A percentile compares a stretch with the other conserved stretches of the same genome.
These are phyloP conservation scores for Hippophae rhamnoides DNA, from an alignment of 306 rosid species.

Conservation along the genomic window DNA sequence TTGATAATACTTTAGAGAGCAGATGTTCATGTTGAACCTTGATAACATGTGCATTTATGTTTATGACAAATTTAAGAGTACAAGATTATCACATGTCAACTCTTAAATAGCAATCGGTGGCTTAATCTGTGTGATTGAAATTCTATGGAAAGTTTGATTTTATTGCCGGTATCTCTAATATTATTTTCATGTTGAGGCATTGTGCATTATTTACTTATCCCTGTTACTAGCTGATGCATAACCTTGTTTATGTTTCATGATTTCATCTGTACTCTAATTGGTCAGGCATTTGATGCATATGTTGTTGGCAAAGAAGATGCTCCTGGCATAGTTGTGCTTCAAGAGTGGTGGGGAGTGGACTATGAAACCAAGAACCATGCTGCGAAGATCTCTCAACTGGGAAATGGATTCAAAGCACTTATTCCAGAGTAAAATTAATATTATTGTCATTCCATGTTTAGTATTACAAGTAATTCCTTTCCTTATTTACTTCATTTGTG, in stretches of 20 bases:
- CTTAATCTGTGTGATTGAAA: not conserved
- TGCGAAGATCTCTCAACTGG: constrained; percentile 59
- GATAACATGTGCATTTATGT: too few relatives aligned
- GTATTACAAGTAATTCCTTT: not conserved
- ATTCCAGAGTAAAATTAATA: constrained; percentile 65
- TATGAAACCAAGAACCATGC: constrained; percentile 78
- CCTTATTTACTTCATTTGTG: constrained; percentile 2
- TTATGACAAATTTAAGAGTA: not conserved
- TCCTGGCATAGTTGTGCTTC: constrained; percentile 82
- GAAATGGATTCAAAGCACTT: constrained; percentile 74
- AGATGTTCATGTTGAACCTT: not conserved
- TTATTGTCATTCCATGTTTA: not conserved
- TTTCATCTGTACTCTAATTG: constrained; percentile 11
- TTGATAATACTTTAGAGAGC: not conserved
- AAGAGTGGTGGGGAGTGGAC: constrained; percentile 96
- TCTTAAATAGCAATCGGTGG: not conserved
- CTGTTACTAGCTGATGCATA: constrained; percentile 7
- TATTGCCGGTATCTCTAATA: not conserved
- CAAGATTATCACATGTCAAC: not conserved
- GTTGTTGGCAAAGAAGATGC: constrained; percentile 77
- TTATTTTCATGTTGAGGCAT: constrained; percentile 3
- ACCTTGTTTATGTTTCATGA: constrained; percentile 4
- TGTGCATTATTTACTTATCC: not conserved
- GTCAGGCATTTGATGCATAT: constrained; percentile 69
- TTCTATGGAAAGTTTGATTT: not conserved